These are phyloP conservation scores for Plenodomus tracheiphilus DNA, from an alignment of 2,329 filamentous ascomycete genomes.

Conservation along the genomic window DNA sequence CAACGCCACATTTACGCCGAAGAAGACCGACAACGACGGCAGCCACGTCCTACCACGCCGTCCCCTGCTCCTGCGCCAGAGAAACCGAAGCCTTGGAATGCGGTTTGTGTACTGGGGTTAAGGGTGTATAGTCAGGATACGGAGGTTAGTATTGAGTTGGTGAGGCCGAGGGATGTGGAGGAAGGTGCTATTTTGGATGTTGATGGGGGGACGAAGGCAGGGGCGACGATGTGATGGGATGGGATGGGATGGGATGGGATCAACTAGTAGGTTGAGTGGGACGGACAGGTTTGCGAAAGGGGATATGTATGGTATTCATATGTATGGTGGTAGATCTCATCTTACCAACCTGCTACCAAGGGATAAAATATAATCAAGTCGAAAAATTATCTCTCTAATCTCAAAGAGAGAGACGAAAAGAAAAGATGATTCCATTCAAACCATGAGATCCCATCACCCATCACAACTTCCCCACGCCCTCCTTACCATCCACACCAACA, in stretches of 20 bases:
- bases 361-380: too few relatives aligned
- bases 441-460: too few relatives aligned
- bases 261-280: too few relatives aligned
- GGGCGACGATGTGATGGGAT: constrained; percentile 33
- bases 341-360: too few relatives aligned
- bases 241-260: too few relatives aligned
- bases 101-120: constrained; percentile 62
- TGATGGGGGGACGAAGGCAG: constrained; percentile 35
- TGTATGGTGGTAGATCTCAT: too few relatives aligned
- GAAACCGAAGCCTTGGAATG: constrained; percentile 57
- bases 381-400: too few relatives aligned
- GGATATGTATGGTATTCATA: too few relatives aligned
- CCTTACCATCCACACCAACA: background rate
- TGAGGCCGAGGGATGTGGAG: constrained; percentile 34
- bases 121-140: constrained; percentile 51
- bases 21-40: constrained; percentile 3
- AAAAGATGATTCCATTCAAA: too few relatives aligned
- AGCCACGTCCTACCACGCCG: constrained; percentile 4
- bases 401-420: too few relatives aligned
- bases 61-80: constrained; percentile 2
- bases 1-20: background rate
- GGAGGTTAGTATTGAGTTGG: constrained; percentile 36
- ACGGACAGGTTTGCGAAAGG: too few relatives aligned
- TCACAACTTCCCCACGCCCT: background rate
- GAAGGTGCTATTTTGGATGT: constrained; percentile 37